Evolutionary conservation across 1,139 yeast genomes (phyloP).

Genomic region (Yamadazyma mexicana): DNA sequence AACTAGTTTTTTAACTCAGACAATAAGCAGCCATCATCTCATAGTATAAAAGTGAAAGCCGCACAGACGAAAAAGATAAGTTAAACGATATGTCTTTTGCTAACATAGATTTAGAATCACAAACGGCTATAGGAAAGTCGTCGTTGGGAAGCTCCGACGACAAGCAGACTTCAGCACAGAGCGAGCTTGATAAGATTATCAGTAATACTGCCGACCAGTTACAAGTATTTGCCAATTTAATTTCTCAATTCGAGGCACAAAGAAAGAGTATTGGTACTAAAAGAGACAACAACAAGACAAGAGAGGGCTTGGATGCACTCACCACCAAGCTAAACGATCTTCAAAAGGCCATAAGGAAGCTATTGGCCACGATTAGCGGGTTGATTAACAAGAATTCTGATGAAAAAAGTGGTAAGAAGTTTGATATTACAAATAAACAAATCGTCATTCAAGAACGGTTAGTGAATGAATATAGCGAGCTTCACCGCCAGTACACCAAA

Average conservation of each 20-base stretch:
- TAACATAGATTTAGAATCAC: slow-evolving; percentile 58
- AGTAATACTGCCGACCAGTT: slow-evolving; percentile 40
- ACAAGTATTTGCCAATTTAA: slow-evolving; percentile 50
- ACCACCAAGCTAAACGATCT: slow-evolving; percentile 27
- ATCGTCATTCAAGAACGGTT: slow-evolving; percentile 41
- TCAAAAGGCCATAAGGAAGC: slow-evolving; percentile 33
- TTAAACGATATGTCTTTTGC: slow-evolving; percentile 55
- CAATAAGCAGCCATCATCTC: too few relatives aligned
- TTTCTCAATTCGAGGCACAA: slow-evolving; percentile 49
- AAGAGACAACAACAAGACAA: slow-evolving; percentile 46
- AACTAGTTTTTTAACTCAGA: too few relatives aligned
- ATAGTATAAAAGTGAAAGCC: too few relatives aligned
- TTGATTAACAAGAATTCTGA: slow-evolving; percentile 34
- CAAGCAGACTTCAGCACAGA: slow-evolving; percentile 9
- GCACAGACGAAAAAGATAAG: neutral
- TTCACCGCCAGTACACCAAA: slow-evolving; percentile 36
- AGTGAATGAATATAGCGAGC: slow-evolving; percentile 36
- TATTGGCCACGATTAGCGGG: slow-evolving; percentile 32
- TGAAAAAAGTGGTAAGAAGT: slow-evolving; percentile 11
- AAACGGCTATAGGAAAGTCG: slow-evolving; percentile 19
- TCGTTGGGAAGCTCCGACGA: slow-evolving; percentile 5
- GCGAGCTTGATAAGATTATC: slow-evolving; percentile 35
- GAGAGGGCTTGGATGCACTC: slow-evolving; percentile 40
- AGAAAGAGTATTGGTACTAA: slow-evolving; percentile 54
- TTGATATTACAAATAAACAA: slow-evolving; percentile 36